These are phyloP conservation scores for Leptographium radiaticola DNA, from an alignment of 2,329 filamentous ascomycete species.

Conservation along the genomic window DNA sequence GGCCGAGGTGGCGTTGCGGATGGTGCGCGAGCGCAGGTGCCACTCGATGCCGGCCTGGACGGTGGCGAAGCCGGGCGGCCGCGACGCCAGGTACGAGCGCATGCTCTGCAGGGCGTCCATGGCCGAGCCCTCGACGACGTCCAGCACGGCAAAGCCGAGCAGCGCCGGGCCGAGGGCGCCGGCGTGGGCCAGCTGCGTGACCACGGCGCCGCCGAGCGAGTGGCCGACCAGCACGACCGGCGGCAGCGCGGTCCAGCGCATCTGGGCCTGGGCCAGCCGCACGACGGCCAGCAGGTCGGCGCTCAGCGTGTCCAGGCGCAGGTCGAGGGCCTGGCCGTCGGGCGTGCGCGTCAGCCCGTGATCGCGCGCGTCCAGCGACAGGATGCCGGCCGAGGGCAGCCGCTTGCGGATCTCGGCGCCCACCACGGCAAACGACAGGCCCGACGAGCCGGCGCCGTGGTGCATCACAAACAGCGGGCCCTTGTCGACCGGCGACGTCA, in stretches of 20 bases:
- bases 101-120: slow-evolving; percentile 92
- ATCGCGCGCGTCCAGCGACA: slow-evolving; percentile 75
- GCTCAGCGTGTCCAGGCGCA: slow-evolving; percentile 60
- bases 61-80: slow-evolving; percentile 66
- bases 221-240: slow-evolving; percentile 77
- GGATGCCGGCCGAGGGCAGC: slow-evolving; percentile 67
- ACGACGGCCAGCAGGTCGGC: slow-evolving; percentile 61
- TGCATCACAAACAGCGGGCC: slow-evolving; percentile 86
- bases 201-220: slow-evolving; percentile 81
- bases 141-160: slow-evolving; percentile 71
- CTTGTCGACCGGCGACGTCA: slow-evolving; percentile 63
- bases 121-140: slow-evolving; percentile 91
- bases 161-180: slow-evolving; percentile 53
- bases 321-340: slow-evolving; percentile 32
- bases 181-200: slow-evolving; percentile 66
- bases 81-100: slow-evolving; percentile 76
- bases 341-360: slow-evolving; percentile 55
- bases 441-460: slow-evolving; percentile 88
- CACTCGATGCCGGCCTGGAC: slow-evolving; percentile 76
- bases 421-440: slow-evolving; percentile 78
- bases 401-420: slow-evolving; percentile 63
- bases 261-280: slow-evolving; percentile 47
- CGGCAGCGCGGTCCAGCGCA: slow-evolving; percentile 64
- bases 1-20: slow-evolving; percentile 74
- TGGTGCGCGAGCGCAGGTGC: slow-evolving; percentile 80